phyloP scores from a whole-genome alignment of 192 early-diverging fungal genomes.

The Coemansia sp. region DNA sequence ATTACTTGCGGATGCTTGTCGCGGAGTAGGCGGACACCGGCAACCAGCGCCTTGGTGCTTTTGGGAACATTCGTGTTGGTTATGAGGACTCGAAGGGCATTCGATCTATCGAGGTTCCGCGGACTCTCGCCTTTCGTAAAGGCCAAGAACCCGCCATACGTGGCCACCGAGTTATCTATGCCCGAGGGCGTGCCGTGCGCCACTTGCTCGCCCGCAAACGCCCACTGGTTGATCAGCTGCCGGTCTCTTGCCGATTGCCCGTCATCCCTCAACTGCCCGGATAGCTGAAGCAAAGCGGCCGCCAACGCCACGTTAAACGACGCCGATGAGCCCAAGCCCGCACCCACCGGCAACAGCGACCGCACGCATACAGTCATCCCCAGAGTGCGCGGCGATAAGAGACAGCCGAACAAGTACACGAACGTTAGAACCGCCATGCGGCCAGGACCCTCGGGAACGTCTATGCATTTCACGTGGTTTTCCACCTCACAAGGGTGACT shows the following conservation, averaged over 20 bases:
- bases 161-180: conserved; percentile 88
- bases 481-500: conserved; percentile 18
- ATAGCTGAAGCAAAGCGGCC: conserved; percentile 67
- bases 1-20: conserved; percentile 59
- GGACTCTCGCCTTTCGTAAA: conserved; percentile 64
- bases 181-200: conserved; percentile 95
- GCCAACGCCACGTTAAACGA: conserved; percentile 80
- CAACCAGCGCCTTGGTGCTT: conserved; percentile 84
- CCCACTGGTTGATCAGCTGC: conserved; percentile 81
- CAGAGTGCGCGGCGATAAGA: conserved; percentile 19
- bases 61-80: conserved; percentile 88
- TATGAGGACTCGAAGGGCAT: conserved; percentile 73
- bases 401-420: conserved; percentile 59
- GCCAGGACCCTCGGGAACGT: conserved; percentile 29
- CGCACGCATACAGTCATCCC: conserved; percentile 63
- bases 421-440: conserved; percentile 63
- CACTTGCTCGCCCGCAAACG: conserved; percentile 88
- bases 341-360: conserved; percentile 83
- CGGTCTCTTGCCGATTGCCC: conserved; percentile 20
- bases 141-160: conserved; percentile 79
- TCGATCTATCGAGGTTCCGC: conserved; percentile 54
- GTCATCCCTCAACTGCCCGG: conserved; percentile 31
- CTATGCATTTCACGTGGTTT: conserved; percentile 12
- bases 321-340: conserved; percentile 96
- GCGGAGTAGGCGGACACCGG: conserved; percentile 62